Percentiles rank a stretch among this genome's conserved stretches.
phyloP scores from a whole-genome alignment of 1,284 basidiomycete species.

The Austropuccinia psidii region DNA sequence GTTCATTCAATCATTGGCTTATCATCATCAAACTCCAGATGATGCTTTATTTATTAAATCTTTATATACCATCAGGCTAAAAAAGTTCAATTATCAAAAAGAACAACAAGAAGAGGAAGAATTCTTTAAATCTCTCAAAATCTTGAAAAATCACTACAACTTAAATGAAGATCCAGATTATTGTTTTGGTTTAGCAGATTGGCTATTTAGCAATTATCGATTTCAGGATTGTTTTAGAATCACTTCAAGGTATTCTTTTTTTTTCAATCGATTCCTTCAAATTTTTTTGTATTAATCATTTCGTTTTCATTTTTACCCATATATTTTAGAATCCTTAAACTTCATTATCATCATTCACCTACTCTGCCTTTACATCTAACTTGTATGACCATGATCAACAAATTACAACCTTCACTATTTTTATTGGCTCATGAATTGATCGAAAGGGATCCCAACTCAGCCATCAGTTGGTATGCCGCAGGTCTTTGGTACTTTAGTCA shows the following conservation, averaged over 20 bases:
- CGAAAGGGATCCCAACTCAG: constrained; percentile 80
- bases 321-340: constrained; percentile 63
- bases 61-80: constrained; percentile 81
- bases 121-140: constrained; percentile 64
- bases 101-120: too few relatives aligned
- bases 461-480: constrained; percentile 95
- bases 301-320: background rate
- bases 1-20: constrained; percentile 77
- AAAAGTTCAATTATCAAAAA: constrained; percentile 57
- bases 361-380: constrained; percentile 89
- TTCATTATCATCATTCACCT: constrained; percentile 70
- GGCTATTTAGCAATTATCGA: constrained; percentile 74
- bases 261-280: background rate
- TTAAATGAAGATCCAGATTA: constrained; percentile 86
- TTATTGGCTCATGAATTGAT: constrained; percentile 93
- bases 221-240: constrained; percentile 90
- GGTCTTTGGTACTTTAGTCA: constrained; percentile 91
- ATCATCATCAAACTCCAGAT: constrained; percentile 68
- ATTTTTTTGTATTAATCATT: background rate
- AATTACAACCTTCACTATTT: constrained; percentile 84
- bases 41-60: constrained; percentile 82
- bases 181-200: constrained; percentile 81
- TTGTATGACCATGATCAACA: constrained; percentile 89
- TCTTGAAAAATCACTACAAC: constrained; percentile 67
- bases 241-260: constrained; percentile 61